Base-by-base conservation (phyloP, 2,329 filamentous ascomycete genomes). In the Exophiala aquamarina region DNA sequence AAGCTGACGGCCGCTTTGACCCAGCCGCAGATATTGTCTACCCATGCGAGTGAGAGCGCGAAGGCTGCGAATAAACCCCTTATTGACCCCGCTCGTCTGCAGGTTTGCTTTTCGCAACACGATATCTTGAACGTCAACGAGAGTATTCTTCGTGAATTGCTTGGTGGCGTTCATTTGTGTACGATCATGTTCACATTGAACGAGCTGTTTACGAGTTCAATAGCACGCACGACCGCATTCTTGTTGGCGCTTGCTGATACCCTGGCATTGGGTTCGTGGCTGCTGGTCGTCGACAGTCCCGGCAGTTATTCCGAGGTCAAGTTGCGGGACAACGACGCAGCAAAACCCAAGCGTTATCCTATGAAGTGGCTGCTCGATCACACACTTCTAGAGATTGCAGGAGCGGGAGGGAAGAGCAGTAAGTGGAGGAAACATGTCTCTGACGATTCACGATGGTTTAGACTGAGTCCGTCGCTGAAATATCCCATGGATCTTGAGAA, bases 121-220 rank as follows among this genome's bases (percentile, higher is more conserved):
- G 78, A 84, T 59, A 62, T 82, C 3, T 68, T 84, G 1, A 37
- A 40, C 20, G 32, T 47, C 14, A 23, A 32, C 9, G 45, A 53
- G 34, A 31, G 63, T 1, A 61, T 66, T 2, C 54, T 80, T 1
- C 42, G 55, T 4, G 47, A 56, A 0, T 29, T 68, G 5, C 46
- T 62, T 19, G 34, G 33, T 14, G 46, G 52, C 1, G 62, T 77
- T 8, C 57, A 76, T 3, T 69, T 96, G 1, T 73, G 95, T 11
- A 95, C 91, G 0, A 70, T 97, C 10, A 81, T 97, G 69, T 98
- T 97, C 74, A 96, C 92, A 0, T 78, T 97, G 37, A 97, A 97
- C 66, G 93, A 98, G 69, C 82, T 98, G 0, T 97, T 96, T 72
- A 86, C 87, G 0, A 75, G 81, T 0, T 89, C 84, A 1, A 81